phyloP scores from a whole-genome alignment of 2,329 filamentous ascomycete species.

The Scorias spongiosa region DNA sequence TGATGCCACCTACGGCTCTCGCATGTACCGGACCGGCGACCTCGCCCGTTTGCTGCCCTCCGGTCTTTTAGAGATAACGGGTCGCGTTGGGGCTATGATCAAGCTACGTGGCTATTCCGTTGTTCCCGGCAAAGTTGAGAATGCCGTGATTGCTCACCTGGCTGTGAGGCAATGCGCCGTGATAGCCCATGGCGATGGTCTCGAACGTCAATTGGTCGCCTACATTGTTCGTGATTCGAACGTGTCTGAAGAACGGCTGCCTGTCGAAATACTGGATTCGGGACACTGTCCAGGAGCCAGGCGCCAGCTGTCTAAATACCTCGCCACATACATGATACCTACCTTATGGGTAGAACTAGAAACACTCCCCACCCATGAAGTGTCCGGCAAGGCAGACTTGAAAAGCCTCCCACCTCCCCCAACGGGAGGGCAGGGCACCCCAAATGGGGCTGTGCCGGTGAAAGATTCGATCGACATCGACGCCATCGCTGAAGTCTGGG shows the following conservation, averaged over 20 bases:
- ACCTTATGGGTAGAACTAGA: constrained; percentile 61
- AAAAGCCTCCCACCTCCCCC: constrained; percentile 55
- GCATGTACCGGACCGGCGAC: constrained; percentile 64
- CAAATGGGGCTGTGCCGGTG: constrained; percentile 32
- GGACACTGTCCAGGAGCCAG: constrained; percentile 58
- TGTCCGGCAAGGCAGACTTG: constrained; percentile 65
- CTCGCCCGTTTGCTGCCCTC: constrained; percentile 51
- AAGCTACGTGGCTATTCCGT: constrained; percentile 67
- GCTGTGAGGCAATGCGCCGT: constrained; percentile 60
- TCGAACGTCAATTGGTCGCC: constrained; percentile 60
- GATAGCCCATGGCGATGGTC: constrained; percentile 56
- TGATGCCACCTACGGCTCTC: constrained; percentile 39
- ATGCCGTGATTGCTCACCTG: constrained; percentile 52
- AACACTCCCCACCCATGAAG: constrained; percentile 56
- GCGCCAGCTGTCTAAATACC: constrained; percentile 45
- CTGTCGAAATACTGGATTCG: constrained; percentile 51
- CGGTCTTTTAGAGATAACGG: constrained; percentile 59
- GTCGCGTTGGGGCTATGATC: constrained; percentile 65
- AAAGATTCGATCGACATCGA: constrained; percentile 52
- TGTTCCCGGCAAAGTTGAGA: constrained; percentile 62
- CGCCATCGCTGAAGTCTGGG: constrained; percentile 58
- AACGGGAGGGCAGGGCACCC: constrained; percentile 29
- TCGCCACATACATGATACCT: constrained; percentile 76
- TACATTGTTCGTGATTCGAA: constrained; percentile 59
- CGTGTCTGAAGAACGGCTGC: constrained; percentile 40